Evolutionary conservation across 2,329 filamentous ascomycete species (phyloP).

Genomic region (Endothia cerciana): DNA sequence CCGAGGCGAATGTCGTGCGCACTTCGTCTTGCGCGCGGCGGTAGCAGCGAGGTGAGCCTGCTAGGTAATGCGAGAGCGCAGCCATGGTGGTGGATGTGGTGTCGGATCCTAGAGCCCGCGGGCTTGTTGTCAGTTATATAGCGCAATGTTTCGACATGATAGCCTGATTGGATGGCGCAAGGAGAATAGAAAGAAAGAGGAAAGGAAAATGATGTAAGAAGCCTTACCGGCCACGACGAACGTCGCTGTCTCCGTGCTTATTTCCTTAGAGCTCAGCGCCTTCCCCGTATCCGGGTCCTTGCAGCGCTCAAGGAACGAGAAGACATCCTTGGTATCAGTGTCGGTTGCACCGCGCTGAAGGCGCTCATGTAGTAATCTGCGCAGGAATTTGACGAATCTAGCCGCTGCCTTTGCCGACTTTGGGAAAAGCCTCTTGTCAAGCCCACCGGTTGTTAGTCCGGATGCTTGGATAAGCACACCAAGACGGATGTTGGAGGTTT

Average conservation of each 20-base stretch:
- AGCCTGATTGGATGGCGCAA: too few species aligned
- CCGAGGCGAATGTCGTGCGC: neutral
- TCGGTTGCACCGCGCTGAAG: neutral
- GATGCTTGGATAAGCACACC: too few species aligned
- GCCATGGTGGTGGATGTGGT: neutral
- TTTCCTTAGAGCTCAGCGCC: conserved; percentile 45
- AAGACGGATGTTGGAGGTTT: too few species aligned
- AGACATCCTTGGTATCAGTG: conserved; percentile 49
- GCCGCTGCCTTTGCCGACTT: too few species aligned
- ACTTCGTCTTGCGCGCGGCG: neutral
- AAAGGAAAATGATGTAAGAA: conserved; percentile 34
- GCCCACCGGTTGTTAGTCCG: too few species aligned
- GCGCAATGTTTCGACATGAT: too few species aligned
- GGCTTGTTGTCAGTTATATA: neutral
- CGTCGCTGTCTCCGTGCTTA: conserved; percentile 48
- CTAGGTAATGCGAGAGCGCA: neutral
- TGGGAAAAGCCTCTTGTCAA: too few species aligned
- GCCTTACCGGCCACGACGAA: conserved; percentile 40
- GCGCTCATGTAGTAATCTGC: too few species aligned
- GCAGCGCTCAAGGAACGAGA: conserved; percentile 50
- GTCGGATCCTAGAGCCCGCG: neutral
- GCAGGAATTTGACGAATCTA: too few species aligned
- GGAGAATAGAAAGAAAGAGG: too few species aligned
- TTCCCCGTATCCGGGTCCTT: conserved; percentile 50
- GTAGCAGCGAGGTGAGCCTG: neutral